These are phyloP conservation scores for Ophiostoma sp. DNA, from an alignment of 2,329 filamentous ascomycete genomes.

Conservation along the genomic window DNA sequence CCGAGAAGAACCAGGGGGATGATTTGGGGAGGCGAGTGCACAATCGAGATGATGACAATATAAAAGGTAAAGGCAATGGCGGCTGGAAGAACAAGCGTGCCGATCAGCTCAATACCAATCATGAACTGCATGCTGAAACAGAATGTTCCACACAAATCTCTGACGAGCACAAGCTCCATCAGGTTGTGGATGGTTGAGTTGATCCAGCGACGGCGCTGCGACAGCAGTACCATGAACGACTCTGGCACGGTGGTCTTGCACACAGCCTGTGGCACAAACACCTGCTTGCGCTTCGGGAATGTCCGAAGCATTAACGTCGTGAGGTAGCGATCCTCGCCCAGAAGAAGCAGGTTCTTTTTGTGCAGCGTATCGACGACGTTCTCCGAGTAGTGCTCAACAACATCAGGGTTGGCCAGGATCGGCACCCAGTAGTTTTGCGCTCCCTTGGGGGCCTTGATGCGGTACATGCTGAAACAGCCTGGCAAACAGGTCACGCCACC, in stretches of 20 bases:
- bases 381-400: constrained; percentile 98
- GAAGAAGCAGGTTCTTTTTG: constrained; percentile 88
- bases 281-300: constrained; percentile 97
- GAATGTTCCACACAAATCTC: constrained; percentile 95
- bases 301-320: constrained; percentile 97
- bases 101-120: constrained; percentile 89
- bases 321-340: constrained; percentile 91
- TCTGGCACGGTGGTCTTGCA: constrained; percentile 98
- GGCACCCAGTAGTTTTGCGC: constrained; percentile 99
- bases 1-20: constrained; percentile 86
- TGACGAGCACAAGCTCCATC: constrained; percentile 92
- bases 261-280: constrained; percentile 96
- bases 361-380: constrained; percentile 98
- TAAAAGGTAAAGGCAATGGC: constrained; percentile 97
- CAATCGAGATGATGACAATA: constrained; percentile 83
- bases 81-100: constrained; percentile 88
- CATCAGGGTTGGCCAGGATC: constrained; percentile 94
- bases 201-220: constrained; percentile 95
- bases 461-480: constrained; percentile 99
- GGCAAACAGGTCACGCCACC: constrained; percentile 98
- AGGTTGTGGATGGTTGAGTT: constrained; percentile 98
- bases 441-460: constrained; percentile 97
- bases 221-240: constrained; percentile 83
- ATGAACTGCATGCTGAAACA: constrained; percentile 99
- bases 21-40: constrained; percentile 67